phyloP scores from a whole-genome alignment of 2,329 filamentous ascomycete genomes.

The Xylariaceae sp. region DNA sequence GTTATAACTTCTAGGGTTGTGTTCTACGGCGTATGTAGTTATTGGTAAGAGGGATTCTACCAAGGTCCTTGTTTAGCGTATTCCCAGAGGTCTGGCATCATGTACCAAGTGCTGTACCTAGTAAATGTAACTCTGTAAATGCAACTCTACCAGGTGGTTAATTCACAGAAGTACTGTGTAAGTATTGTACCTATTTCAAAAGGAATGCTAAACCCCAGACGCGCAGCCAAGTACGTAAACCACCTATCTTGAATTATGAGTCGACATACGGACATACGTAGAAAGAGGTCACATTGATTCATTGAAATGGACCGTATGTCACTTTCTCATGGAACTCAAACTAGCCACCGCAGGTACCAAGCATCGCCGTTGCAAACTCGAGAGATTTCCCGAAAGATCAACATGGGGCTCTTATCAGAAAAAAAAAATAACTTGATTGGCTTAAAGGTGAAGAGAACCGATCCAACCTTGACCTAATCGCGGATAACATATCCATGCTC shows the following conservation, averaged over 20 bases:
- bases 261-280: not conserved
- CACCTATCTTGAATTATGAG: not conserved
- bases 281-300: not conserved
- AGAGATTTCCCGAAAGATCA: not conserved
- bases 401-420: slow-evolving; percentile 13
- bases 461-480: slow-evolving; percentile 16
- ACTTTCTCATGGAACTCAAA: not conserved
- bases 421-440: slow-evolving; percentile 20
- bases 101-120: not conserved
- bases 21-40: no score
- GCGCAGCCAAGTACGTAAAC: not conserved
- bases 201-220: not conserved
- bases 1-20: no score
- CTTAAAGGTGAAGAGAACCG: slow-evolving; percentile 12
- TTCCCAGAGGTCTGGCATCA: slow-evolving; percentile 17
- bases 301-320: not conserved
- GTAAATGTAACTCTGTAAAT: not conserved
- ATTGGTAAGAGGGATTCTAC: slow-evolving; percentile 3
- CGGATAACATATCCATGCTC: slow-evolving; percentile 12
- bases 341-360: not conserved
- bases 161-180: no score
- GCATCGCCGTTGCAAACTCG: not conserved
- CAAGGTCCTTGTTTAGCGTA: slow-evolving; percentile 16
- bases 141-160: no score
- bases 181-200: no score